A percentile compares a stretch with the other conserved stretches of the same genome.
These are phyloP conservation scores for Ophiocordyceps polyrhachis-furcata DNA, from an alignment of 2,329 filamentous ascomycete species.

Conservation along the genomic window DNA sequence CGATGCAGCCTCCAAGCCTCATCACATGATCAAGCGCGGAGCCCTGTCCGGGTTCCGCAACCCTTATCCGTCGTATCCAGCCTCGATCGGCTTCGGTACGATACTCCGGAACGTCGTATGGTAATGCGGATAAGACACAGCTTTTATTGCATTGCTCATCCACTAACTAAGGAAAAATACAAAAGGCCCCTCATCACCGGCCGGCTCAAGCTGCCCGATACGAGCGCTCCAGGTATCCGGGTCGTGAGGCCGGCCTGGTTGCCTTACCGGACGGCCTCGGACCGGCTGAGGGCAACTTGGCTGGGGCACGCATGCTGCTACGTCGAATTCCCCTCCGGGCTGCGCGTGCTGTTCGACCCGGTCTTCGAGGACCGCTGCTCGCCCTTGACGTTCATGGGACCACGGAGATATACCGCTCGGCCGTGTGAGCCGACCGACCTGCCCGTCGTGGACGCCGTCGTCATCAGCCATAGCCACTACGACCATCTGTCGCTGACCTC, in stretches of 20 bases:
- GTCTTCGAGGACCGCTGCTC: constrained; percentile 81
- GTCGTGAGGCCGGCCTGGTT: constrained; percentile 52
- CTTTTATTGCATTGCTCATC: too few species aligned
- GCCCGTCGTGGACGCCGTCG: constrained; percentile 54
- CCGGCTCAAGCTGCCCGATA: constrained; percentile 32
- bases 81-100: constrained; percentile 5
- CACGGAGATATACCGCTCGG: constrained; percentile 59
- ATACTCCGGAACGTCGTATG: constrained; percentile 16
- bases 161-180: too few species aligned
- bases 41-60: constrained; percentile 27
- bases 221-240: constrained; percentile 44
- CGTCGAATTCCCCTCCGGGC: constrained; percentile 69
- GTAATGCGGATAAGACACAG: too few species aligned
- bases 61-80: constrained; percentile 26
- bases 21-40: constrained; percentile 27
- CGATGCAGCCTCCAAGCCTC: constrained; percentile 24
- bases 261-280: constrained; percentile 32
- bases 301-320: constrained; percentile 90
- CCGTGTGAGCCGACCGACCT: constrained; percentile 66
- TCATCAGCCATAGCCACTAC: constrained; percentile 85
- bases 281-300: constrained; percentile 69
- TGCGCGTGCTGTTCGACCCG: constrained; percentile 83
- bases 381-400: constrained; percentile 50
- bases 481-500: constrained; percentile 73
- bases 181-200: constrained; percentile 20